Evolutionary conservation across 805 yeast species (phyloP).

Genomic region (Candida methanosorbosa): DNA sequence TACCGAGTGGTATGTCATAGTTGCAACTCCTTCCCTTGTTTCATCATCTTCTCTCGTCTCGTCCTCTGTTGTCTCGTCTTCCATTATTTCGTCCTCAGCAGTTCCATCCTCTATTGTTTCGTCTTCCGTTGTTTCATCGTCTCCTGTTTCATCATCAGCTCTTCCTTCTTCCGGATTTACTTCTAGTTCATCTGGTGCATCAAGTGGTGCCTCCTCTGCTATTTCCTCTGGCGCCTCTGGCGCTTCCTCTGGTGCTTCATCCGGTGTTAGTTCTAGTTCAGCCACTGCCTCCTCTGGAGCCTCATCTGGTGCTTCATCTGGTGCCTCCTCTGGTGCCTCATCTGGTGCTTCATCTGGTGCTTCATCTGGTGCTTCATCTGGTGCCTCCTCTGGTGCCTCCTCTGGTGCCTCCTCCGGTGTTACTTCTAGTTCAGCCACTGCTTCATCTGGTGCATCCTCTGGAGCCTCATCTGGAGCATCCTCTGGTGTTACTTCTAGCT

Average conservation of each 20-base stretch:
- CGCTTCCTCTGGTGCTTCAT: not conserved
- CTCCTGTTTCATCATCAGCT: no score
- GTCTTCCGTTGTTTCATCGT: no score
- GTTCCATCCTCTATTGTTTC: no score
- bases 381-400: not conserved
- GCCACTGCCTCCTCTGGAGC: not conserved
- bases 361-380: not conserved
- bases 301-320: not conserved
- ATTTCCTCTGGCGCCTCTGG: not conserved
- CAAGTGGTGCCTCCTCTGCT: not conserved
- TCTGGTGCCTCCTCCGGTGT: conserved; percentile 1
- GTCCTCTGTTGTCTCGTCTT: not conserved
- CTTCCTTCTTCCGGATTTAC: not conserved
- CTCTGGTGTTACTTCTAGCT: no score
- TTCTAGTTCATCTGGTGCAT: not conserved
- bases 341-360: not conserved
- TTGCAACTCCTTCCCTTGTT: not conserved
- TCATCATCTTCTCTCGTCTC: not conserved
- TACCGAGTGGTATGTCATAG: not conserved
- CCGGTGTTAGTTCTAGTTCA: not conserved
- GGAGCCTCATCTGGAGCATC: no score
- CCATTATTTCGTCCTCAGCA: no score
- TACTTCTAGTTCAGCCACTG: no score
- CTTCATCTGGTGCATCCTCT: no score
- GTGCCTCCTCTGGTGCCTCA: conserved; percentile 1